Evolutionary conservation across 1,284 basidiomycete species (phyloP), one percentile per base, ranked within the genome.

Genomic region (Mycosarcoma mackinlayi): DNA sequence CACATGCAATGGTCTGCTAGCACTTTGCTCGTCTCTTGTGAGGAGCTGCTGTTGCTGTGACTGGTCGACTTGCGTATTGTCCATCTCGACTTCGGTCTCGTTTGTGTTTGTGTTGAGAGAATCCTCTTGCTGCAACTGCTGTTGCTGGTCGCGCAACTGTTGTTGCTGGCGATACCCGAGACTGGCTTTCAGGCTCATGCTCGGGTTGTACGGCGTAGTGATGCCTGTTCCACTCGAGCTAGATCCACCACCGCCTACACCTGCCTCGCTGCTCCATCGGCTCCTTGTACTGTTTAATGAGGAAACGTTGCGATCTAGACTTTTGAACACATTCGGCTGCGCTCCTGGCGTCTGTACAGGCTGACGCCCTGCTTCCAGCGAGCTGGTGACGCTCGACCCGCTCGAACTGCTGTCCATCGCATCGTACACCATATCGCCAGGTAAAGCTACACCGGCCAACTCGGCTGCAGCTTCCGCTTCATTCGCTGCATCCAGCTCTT

Each of bases 401-500:
- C 62, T 56, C 38, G 47, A 59, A 21, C 35, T 35, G 54, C 53
- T 60, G 2, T 25, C 51, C 41, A 51, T 31, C 13, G 56, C 61
- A 27, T 53, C 47, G n/a, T 46, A 63, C 4, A 21, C 44, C n/a
- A n/a, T n/a, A 6, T n/a, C 55, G 1, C 48, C 51, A 0, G 48
- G 62, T 23, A 50, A 11, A 18, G 28, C 27, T 6, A 27, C 40
- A 1, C 46, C 61, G 1, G 63, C 68, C 19, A 60, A 28, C 44
- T 63, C 64, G 9, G 59, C 64, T 6, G 70, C 70, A 3, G 59
- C 69, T 38, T 80, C 78, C 3, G 73, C 74, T 38, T 41, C 75
- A 27, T 74, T 71, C 10, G 78, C 77, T 23, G 60, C 75, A 49
- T 79, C 68, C 28, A 81, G 55, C 56, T 74, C 76, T 28, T 79